Conservation (phyloP, 495 filamentous ascomycete species). For the Podospora didyma region DNA sequence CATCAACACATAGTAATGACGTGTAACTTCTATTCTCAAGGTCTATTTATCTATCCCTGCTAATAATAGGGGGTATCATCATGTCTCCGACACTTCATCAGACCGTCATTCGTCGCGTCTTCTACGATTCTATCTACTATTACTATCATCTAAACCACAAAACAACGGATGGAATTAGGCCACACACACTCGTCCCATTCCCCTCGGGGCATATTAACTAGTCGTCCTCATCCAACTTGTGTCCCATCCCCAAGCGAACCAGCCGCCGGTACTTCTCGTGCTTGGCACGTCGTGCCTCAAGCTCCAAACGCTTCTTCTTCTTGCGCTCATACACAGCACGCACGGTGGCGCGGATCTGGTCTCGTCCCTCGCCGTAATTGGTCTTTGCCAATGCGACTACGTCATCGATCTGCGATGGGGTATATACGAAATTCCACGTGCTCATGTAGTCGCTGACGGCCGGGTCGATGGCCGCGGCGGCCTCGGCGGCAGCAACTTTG, state of each 20-base stretch:
- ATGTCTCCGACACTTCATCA: no score
- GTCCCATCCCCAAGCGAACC: slow-evolving; percentile 37
- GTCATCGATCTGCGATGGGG: slow-evolving; percentile 75
- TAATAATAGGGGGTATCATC: no score
- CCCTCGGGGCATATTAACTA: no score
- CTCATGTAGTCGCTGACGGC: slow-evolving; percentile 76
- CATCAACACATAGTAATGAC: no score
- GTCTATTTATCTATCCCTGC: no score
- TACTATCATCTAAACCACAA: not conserved
- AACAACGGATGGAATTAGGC: no score
- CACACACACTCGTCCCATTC: no score
- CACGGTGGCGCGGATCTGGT: slow-evolving; percentile 71
- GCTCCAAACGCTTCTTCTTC: slow-evolving; percentile 60
- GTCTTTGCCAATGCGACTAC: slow-evolving; percentile 77
- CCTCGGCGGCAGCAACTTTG: slow-evolving; percentile 50
- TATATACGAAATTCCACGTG: slow-evolving; percentile 98
- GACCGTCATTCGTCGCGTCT: no score
- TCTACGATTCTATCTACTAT: not conserved
- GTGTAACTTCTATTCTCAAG: no score
- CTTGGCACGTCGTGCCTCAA: slow-evolving; percentile 47
- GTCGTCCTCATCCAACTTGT: slow-evolving; percentile 43
- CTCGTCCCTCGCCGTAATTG: slow-evolving; percentile 78
- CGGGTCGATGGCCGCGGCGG: slow-evolving; percentile 59
- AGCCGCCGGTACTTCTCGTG: slow-evolving; percentile 43
- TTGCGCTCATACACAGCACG: slow-evolving; percentile 91